A percentile compares a stretch with the other conserved stretches of the same genome.
Conservation (phyloP, 2,329 filamentous ascomycete species). For the Orbilia blumenaviensis region DNA sequence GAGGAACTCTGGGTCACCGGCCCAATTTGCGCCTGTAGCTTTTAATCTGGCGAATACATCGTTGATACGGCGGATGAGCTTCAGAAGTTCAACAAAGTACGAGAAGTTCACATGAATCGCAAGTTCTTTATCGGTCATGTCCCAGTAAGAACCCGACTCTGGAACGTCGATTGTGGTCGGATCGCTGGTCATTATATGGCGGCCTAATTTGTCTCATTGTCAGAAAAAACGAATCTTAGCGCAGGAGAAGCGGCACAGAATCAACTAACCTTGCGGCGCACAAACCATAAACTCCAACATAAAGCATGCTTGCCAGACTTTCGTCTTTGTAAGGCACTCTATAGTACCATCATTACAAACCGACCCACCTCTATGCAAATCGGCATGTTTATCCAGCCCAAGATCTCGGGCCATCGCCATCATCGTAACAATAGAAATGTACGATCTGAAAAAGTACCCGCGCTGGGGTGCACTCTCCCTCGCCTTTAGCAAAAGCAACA, state of each 20-base stretch:
- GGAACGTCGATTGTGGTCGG: constrained; percentile 57
- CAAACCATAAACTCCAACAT: constrained; percentile 91
- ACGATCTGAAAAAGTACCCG: constrained; percentile 95
- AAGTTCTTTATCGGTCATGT: constrained; percentile 57
- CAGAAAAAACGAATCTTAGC: neutral
- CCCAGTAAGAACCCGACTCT: constrained; percentile 53
- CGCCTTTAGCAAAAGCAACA: constrained; percentile 87
- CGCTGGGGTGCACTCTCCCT: constrained; percentile 89
- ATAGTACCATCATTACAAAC: constrained; percentile 73
- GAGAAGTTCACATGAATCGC: constrained; percentile 77
- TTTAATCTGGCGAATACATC: constrained; percentile 77
- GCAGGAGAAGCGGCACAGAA: neutral
- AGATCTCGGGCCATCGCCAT: constrained; percentile 93
- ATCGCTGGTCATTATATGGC: constrained; percentile 57
- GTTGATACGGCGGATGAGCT: constrained; percentile 80
- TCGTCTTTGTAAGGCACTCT: constrained; percentile 84
- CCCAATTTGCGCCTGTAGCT: constrained; percentile 71
- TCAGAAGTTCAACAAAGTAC: constrained; percentile 79
- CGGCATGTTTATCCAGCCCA: constrained; percentile 84
- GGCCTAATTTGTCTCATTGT: constrained; percentile 52
- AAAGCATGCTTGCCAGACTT: constrained; percentile 90
- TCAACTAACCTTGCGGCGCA: constrained; percentile 80
- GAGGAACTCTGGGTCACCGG: constrained; percentile 81
- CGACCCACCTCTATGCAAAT: constrained; percentile 76
- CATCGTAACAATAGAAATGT: constrained; percentile 93